A percentile compares a stretch with the other conserved stretches of the same genome.
phyloP scores from a whole-genome alignment of 495 filamentous ascomycete genomes.

The Annulohypoxylon bovei region DNA sequence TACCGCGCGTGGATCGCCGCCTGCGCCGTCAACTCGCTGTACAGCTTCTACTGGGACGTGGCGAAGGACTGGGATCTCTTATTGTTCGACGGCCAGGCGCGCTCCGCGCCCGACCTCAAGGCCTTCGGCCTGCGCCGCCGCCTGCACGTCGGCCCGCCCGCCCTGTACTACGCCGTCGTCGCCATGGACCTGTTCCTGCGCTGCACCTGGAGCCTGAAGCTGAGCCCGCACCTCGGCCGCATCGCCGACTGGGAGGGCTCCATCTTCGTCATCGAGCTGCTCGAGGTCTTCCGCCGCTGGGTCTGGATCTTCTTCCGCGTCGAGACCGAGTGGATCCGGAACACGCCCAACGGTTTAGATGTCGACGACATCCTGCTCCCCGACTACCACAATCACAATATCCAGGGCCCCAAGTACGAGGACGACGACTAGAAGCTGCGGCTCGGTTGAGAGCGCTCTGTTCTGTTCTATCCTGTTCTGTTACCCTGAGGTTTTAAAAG shows the following conservation, averaged over 20 bases:
- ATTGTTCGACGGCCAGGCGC: conserved; percentile 67
- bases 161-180: conserved; percentile 84
- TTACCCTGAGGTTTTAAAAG: not conserved
- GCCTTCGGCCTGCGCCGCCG: conserved; percentile 81
- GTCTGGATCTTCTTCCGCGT: conserved; percentile 96
- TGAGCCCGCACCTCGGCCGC: conserved; percentile 80
- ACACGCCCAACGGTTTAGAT: conserved; percentile 48
- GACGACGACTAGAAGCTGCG: conserved; percentile 51
- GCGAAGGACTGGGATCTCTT: conserved; percentile 96
- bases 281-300: conserved; percentile 90
- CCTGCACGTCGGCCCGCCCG: conserved; percentile 72
- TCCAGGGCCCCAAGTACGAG: conserved; percentile 47
- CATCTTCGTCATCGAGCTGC: conserved; percentile 85
- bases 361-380: conserved; percentile 57
- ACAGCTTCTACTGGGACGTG: conserved; percentile 98
- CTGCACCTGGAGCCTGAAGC: conserved; percentile 89
- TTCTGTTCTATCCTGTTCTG: too few species aligned
- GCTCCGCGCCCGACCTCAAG: conserved; percentile 60
- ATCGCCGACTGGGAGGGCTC: conserved; percentile 83
- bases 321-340: conserved; percentile 86
- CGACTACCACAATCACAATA: conserved; percentile 51
- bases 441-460: not conserved
- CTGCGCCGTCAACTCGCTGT: conserved; percentile 82
- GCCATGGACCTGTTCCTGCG: conserved; percentile 79
- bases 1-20: conserved; percentile 66